These are phyloP conservation scores for Aspergillus wentii DNA, from an alignment of 495 filamentous ascomycete species.

Conservation along the genomic window DNA sequence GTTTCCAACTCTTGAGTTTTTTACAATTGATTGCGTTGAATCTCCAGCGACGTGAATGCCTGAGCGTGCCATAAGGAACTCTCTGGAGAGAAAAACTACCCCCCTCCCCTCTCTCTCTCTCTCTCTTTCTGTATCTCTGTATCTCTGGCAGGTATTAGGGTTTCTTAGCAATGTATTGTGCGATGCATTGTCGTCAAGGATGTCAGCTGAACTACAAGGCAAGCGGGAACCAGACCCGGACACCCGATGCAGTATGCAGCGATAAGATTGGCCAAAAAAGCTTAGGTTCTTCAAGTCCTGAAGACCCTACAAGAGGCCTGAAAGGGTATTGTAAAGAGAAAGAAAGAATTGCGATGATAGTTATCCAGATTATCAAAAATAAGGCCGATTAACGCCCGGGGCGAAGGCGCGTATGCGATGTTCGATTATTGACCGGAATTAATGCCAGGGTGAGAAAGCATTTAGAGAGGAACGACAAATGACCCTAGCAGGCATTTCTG, in stretches of 20 bases:
- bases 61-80: background rate
- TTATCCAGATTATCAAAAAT: too few relatives aligned
- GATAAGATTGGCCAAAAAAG: too few relatives aligned
- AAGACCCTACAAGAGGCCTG: too few relatives aligned
- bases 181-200: background rate
- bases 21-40: background rate
- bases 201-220: background rate
- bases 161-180: background rate
- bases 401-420: too few relatives aligned
- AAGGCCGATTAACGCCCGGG: too few relatives aligned
- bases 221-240: background rate
- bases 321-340: too few relatives aligned
- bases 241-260: too few relatives aligned
- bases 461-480: background rate
- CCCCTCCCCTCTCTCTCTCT: background rate
- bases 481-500: background rate
- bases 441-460: background rate
- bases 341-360: too few relatives aligned
- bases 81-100: background rate
- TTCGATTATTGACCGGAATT: too few relatives aligned
- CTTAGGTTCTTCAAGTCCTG: too few relatives aligned
- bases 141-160: background rate
- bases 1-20: conserved; percentile 3
- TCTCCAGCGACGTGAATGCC: too few relatives aligned
- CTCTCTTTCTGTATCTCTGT: background rate